Evolutionary conservation across 1,139 yeast genomes (phyloP).

Genomic region (Saccharomycopsis crataegensis): DNA sequence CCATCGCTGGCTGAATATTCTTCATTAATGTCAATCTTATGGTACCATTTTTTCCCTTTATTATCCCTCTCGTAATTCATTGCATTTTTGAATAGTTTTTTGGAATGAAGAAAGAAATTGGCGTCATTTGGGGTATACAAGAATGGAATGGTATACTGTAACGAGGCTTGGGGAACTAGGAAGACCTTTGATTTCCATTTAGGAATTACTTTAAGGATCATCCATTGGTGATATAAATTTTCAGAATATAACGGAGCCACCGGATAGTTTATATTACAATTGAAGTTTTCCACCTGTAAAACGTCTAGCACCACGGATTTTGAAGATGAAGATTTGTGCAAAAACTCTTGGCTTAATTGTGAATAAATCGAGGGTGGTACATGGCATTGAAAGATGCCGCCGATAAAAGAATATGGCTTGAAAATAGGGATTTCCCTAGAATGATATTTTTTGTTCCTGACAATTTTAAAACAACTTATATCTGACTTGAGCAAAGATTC

Average conservation of each 20-base stretch:
- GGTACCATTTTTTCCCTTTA: background rate
- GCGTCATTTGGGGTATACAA: constrained; percentile 12
- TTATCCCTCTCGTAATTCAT: background rate
- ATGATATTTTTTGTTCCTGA: constrained; percentile 7
- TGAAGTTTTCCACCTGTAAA: constrained; percentile 5
- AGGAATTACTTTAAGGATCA: constrained; percentile 4
- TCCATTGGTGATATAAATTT: constrained; percentile 12
- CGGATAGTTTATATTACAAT: constrained; percentile 8
- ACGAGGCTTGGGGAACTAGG: background rate
- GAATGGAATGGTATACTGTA: constrained; percentile 13
- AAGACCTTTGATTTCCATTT: background rate
- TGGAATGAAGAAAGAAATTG: background rate
- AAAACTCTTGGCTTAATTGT: background rate
- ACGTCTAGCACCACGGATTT: background rate
- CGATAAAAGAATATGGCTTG: constrained; percentile 7
- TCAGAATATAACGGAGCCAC: constrained; percentile 13
- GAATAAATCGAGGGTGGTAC: background rate
- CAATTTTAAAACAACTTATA: constrained; percentile 12
- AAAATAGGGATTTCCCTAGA: constrained; percentile 5
- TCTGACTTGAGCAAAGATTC: constrained; percentile 1
- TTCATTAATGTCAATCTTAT: constrained; percentile 2
- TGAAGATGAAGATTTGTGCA: background rate
- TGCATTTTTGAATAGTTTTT: background rate
- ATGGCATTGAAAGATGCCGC: constrained; percentile 15
- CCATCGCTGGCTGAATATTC: background rate